A percentile compares a stretch with the other conserved stretches of the same genome.
phyloP scores from a whole-genome alignment of 1,284 basidiomycete genomes.

The Ganoderma boninense region DNA sequence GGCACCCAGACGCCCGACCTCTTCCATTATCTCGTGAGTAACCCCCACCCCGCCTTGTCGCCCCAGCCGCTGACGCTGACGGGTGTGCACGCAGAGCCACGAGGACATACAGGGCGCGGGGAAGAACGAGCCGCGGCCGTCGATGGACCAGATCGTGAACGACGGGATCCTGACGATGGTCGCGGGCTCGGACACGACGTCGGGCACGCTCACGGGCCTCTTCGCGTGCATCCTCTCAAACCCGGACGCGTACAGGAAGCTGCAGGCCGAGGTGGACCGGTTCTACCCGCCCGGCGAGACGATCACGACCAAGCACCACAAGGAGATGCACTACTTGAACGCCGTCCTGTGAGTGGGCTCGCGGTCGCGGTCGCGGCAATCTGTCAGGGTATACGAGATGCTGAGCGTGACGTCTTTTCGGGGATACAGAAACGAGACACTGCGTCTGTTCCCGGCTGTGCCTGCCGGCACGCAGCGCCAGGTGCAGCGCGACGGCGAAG shows the following conservation, averaged over 20 bases:
- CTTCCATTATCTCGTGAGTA: neutral
- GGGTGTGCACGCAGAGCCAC: slow-evolving; percentile 24
- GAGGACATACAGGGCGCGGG: slow-evolving; percentile 27
- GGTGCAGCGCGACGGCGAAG: slow-evolving; percentile 32
- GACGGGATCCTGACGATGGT: slow-evolving; percentile 34
- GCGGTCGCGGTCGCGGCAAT: neutral
- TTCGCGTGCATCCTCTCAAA: slow-evolving; percentile 36
- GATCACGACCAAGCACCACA: slow-evolving; percentile 32
- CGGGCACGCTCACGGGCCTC: slow-evolving; percentile 32
- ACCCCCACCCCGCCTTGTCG: neutral
- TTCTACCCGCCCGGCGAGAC: slow-evolving; percentile 38
- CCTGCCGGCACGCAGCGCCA: slow-evolving; percentile 59
- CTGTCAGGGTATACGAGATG: neutral
- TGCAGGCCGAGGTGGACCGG: slow-evolving; percentile 40
- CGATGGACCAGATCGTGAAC: slow-evolving; percentile 28
- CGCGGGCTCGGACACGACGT: slow-evolving; percentile 45
- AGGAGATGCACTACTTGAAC: slow-evolving; percentile 42
- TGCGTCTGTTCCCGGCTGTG: slow-evolving; percentile 63
- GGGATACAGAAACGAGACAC: slow-evolving; percentile 58
- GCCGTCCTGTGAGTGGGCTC: slow-evolving; percentile 40
- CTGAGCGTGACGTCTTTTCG: neutral
- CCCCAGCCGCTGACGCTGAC: neutral
- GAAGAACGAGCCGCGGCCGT: slow-evolving; percentile 19
- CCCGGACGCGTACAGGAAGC: slow-evolving; percentile 31
- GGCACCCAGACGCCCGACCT: neutral